Evolutionary conservation across 768 basidiomycete genomes (phyloP), one percentile per base, ranked within the genome.

Genomic region (Pulveroboletus ravenelii): DNA sequence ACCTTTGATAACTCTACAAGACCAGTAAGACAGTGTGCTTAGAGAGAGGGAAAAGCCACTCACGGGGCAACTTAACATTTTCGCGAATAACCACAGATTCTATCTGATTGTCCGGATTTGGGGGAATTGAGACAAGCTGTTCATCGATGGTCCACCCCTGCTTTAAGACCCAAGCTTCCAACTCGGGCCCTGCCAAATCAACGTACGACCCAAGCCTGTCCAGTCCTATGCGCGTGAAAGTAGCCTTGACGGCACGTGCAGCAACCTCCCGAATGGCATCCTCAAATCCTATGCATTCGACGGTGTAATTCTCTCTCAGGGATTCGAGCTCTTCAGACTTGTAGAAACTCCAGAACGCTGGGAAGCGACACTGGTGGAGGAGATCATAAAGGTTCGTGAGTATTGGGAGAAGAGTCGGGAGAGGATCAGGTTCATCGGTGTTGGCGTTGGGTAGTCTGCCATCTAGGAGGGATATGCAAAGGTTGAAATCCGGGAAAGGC

Each of bases 401-500:
- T 46, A 81, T 65, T 45, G 89, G 84, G 31, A 92, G 77, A 54
- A 89, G 75, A 41, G 74, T 51, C 17, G 87, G 82, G 23, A 91
- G 76, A 45, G 89, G 90, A 75, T 92, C 89, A 25, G 87, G 85
- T 62, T 92, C 89, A 59, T 91, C 89, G 10, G 82, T 70, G 57
- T 75, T 77, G 38, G 76, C 51, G 51, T 69, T 80, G 44, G 70
- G 62, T 15, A 77, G 67, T 41, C 84, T 80, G 57, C 93, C 91
- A 52, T 92, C 89, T 35, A 94, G 75, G n/a, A 99, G 79, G 42
- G 94, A 89, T 58, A 95, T 81, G 61, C 89, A 94, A 56, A 98
- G 87, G 62, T 89, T 87, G 74, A 95, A 99, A 66, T 99, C 95
- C 50, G 94, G 89, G 40, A 86, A 78, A 31, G 93, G 91, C 43